A percentile compares a stretch with the other conserved stretches of the same genome.
These are phyloP conservation scores for Penicillium sp. DNA, from an alignment of 2,329 filamentous ascomycete species.

Conservation along the genomic window DNA sequence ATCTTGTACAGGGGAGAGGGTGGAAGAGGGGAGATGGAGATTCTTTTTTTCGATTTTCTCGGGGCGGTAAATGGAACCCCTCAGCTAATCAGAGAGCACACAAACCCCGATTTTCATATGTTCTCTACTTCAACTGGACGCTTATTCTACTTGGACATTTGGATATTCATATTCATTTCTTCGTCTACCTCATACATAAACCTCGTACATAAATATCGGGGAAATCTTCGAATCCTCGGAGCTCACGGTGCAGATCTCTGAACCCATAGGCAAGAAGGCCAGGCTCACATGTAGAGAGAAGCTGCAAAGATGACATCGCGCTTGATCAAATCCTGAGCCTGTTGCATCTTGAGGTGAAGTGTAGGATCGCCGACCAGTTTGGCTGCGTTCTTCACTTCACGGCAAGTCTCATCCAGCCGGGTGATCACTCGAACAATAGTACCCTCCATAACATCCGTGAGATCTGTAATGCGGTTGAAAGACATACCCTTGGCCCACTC, in stretches of 20 bases:
- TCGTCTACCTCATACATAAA: neutral
- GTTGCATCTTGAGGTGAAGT: conserved; percentile 94
- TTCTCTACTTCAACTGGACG: neutral
- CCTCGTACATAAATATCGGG: neutral
- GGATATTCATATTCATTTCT: conserved; percentile 1
- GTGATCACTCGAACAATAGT: conserved; percentile 97
- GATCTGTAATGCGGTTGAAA: conserved; percentile 94
- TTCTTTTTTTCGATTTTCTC: conserved; percentile 26
- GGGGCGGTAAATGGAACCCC: conserved; percentile 25
- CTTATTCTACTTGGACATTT: neutral
- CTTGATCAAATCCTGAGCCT: conserved; percentile 96
- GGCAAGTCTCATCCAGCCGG: conserved; percentile 89
- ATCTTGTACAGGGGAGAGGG: conserved; percentile 22
- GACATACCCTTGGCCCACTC: conserved; percentile 98
- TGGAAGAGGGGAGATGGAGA: conserved; percentile 22
- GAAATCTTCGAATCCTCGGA: no score
- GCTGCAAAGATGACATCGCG: conserved; percentile 90
- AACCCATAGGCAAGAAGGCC: neutral
- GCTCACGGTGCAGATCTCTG: neutral
- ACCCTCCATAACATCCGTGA: conserved; percentile 95
- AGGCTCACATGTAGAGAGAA: conserved; percentile 74
- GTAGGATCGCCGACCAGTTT: conserved; percentile 92
- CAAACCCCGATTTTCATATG: neutral
- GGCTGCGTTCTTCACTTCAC: conserved; percentile 96
- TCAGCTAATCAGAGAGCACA: conserved; percentile 30